Evolutionary conservation across 768 basidiomycete genomes (phyloP).

Genomic region (Trametes gibbosa): DNA sequence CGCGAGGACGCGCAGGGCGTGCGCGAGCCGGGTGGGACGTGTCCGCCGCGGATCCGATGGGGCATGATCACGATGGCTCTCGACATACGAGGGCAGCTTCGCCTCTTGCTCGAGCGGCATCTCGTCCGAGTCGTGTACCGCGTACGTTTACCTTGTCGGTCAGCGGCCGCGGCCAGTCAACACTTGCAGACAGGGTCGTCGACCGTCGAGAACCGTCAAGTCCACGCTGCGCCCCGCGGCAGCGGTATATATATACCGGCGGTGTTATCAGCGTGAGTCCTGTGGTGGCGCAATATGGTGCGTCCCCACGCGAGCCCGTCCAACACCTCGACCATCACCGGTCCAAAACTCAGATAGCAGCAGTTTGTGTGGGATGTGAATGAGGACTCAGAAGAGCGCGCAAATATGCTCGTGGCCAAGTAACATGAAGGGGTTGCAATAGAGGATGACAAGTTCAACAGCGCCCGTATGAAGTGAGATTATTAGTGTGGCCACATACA

Average conservation of each 20-base stretch:
- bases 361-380: background rate
- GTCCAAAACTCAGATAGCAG: no score
- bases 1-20: background rate
- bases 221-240: background rate
- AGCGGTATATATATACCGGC: background rate
- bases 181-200: no score
- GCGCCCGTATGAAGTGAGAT: no score
- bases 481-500: no score
- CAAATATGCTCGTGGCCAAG: no score
- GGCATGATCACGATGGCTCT: no score
- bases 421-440: background rate
- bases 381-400: no score
- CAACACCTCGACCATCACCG: no score
- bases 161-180: no score
- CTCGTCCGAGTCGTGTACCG: background rate
- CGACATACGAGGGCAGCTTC: background rate
- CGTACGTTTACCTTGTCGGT: background rate
- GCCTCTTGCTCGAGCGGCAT: background rate
- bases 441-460: background rate
- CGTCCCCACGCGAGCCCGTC: no score
- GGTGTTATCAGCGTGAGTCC: background rate
- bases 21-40: background rate
- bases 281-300: conserved; percentile 2
- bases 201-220: background rate
- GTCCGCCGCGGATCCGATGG: background rate